Conservation (phyloP, 148 eudicot species). For the Rhododendron molle region DNA sequence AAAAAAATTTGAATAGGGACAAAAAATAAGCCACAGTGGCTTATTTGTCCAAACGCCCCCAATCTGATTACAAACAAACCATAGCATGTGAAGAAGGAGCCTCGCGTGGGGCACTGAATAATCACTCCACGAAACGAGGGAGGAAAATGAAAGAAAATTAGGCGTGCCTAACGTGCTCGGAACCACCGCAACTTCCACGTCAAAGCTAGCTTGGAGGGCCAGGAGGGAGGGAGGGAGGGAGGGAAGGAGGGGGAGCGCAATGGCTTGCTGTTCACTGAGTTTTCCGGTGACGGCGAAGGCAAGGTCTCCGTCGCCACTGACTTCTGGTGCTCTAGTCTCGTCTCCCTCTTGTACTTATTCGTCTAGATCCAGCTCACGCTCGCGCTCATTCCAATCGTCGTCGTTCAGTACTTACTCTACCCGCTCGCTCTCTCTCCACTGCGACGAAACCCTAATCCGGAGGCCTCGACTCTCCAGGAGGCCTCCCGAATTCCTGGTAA, state of each 20-base stretch:
- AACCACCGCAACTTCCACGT: neutral
- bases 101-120: no score
- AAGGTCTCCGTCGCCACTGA: constrained; percentile 16
- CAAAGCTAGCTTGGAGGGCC: neutral
- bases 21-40: no score
- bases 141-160: neutral
- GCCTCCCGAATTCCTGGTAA: constrained; percentile 28
- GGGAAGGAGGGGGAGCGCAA: neutral
- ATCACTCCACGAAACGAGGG: neutral
- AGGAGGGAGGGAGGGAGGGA: neutral
- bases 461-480: constrained; percentile 9
- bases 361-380: neutral
- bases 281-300: constrained; percentile 16
- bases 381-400: neutral
- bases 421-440: constrained; percentile 15
- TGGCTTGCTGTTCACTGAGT: constrained; percentile 24
- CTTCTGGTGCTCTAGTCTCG: constrained; percentile 18
- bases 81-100: no score
- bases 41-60: no score
- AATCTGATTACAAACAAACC: no score
- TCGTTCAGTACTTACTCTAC: constrained; percentile 6
- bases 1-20: no score
- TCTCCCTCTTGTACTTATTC: neutral
- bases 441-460: constrained; percentile 9
- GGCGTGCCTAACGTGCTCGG: neutral